Base-by-base conservation (phyloP, 2,329 filamentous ascomycete genomes). In the Nemania serpens region DNA sequence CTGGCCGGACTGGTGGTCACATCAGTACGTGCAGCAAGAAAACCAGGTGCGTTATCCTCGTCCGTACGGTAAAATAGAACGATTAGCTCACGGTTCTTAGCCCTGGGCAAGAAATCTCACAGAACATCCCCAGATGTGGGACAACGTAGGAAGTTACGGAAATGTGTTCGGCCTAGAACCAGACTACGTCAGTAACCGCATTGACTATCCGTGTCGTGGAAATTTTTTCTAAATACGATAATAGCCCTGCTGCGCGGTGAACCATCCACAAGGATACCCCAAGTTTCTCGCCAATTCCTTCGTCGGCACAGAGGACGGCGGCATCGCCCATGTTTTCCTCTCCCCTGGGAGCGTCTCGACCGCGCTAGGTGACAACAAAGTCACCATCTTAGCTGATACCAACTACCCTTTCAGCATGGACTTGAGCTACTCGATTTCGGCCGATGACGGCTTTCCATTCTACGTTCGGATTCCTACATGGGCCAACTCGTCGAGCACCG, bases 221-320 rank as follows among this genome's bases (percentile, higher is more conserved):
- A 51, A 7, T 15, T 49, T 15, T 49, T 58, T 13, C 62, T 62
- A 48, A 62, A 6, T 17, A 12, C 2, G 6, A 33, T 22, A 36
- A 58, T 63, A 72, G 70, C 79, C 79, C 5, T 86, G 83, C 71
- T 86, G 83, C 65, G 83, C 82, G 0, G 83, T 86, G 59, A 86
- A 86, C 63, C 80, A 84, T 66, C 80, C 79, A 0, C 82, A 85
- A 69, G 84, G 79, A 3, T 83, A 81, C 66, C 81, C 83, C 0
- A 85, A 86, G 61, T 85, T 82, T 58, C 72, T 82, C 1, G 77
- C 81, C n/a, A 76, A 77, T 51, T 78, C 78, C 29, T 85, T 78
- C 66, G 76, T 81, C 3, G 70, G 68, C 5, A 75, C 77, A 5
- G 77, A 77, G n/a, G 71, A 77, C 12, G 74, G 77, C 36, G 79